phyloP scores from a whole-genome alignment of 441 rosid species.

The Hura crepitans region DNA sequence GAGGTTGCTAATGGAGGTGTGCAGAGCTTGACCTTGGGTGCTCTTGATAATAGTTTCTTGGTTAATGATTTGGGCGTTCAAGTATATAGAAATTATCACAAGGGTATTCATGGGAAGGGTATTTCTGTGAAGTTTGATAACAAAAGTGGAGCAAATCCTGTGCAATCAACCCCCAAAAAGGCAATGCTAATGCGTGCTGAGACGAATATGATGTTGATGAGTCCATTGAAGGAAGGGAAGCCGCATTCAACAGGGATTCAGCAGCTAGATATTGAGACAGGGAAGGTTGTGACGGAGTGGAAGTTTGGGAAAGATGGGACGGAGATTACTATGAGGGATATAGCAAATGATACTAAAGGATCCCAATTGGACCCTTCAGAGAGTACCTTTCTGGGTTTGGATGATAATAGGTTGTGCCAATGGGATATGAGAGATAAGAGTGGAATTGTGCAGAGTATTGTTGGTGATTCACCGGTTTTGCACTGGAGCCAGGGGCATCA shows the following conservation, averaged over 20 bases:
- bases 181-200: slow-evolving; percentile 92
- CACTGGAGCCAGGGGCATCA: slow-evolving; percentile 94
- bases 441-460: slow-evolving; percentile 84
- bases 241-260: slow-evolving; percentile 66
- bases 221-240: slow-evolving; percentile 65
- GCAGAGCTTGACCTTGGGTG: slow-evolving; percentile 93
- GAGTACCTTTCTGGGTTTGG: slow-evolving; percentile 84
- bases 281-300: slow-evolving; percentile 84
- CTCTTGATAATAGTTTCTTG: slow-evolving; percentile 86
- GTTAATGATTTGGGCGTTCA: slow-evolving; percentile 85
- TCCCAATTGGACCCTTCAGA: slow-evolving; percentile 92
- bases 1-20: slow-evolving; percentile 84
- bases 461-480: slow-evolving; percentile 61
- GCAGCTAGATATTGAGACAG: slow-evolving; percentile 92
- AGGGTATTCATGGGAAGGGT: slow-evolving; percentile 94
- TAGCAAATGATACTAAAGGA: slow-evolving; percentile 79
- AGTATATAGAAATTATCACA: slow-evolving; percentile 73
- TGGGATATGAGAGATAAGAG: slow-evolving; percentile 93
- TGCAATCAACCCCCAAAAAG: slow-evolving; percentile 61
- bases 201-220: slow-evolving; percentile 93
- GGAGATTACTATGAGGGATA: slow-evolving; percentile 86
- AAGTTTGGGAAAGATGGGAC: slow-evolving; percentile 90
- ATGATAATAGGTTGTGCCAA: slow-evolving; percentile 84
- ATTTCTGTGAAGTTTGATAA: slow-evolving; percentile 65
- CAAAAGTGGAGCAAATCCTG: slow-evolving; percentile 21